phyloP scores from a whole-genome alignment of 2,329 filamentous ascomycete genomes.

The Botrytis galanthina region DNA sequence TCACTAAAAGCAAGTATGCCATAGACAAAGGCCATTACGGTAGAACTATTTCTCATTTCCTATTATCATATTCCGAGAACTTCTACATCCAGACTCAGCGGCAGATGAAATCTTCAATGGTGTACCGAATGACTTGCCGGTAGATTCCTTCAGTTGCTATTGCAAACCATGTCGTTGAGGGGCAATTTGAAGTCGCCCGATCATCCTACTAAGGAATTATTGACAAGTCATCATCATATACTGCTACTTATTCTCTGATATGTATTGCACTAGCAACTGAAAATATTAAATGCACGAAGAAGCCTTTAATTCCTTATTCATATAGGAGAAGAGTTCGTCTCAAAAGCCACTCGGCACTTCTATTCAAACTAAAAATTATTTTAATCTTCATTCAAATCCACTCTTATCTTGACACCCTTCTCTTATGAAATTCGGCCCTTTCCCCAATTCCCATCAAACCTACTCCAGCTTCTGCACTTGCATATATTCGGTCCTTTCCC shows the following conservation, averaged over 20 bases:
- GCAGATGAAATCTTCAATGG: neutral
- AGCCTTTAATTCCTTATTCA: neutral
- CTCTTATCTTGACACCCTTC: neutral
- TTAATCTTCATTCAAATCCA: neutral
- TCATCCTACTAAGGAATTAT: neutral
- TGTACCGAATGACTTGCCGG: neutral
- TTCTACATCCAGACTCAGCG: neutral
- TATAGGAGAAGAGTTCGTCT: neutral
- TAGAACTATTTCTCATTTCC: neutral
- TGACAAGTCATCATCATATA: neutral
- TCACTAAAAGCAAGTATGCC: neutral
- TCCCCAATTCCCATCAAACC: neutral
- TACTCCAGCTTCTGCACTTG: neutral
- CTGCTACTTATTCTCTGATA: neutral
- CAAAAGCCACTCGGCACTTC: neutral
- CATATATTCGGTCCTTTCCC: slow-evolving; percentile 13
- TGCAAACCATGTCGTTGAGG: neutral
- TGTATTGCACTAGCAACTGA: neutral
- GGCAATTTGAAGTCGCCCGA: neutral
- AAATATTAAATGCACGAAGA: neutral
- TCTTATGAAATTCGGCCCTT: neutral
- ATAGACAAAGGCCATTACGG: neutral
- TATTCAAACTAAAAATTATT: neutral
- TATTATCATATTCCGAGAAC: neutral
- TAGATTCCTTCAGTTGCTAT: neutral